phyloP scores from a whole-genome alignment of 768 basidiomycete genomes.

The Termitomyces sp. region DNA sequence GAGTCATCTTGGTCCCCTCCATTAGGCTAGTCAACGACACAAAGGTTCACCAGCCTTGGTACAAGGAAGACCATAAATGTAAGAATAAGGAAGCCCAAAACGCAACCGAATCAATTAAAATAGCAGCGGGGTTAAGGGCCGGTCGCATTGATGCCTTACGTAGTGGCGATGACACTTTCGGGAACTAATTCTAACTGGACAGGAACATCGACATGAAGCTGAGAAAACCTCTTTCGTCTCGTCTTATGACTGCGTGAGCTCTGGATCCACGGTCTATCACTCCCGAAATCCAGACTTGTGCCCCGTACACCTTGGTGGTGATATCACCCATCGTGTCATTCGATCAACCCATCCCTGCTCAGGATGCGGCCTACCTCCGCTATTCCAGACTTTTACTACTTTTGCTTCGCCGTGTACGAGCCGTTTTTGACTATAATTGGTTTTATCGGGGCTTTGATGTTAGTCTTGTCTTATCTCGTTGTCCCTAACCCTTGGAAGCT shows the following conservation, averaged over 20 bases:
- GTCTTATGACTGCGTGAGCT: conserved; percentile 10
- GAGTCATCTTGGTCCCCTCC: conserved; percentile 68
- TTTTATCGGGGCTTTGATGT: conserved; percentile 57
- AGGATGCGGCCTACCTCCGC: conserved; percentile 49
- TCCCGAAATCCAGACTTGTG: neutral
- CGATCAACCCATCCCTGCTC: neutral
- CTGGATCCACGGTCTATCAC: conserved; percentile 2
- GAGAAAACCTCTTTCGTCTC: conserved; percentile 14
- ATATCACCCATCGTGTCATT: conserved; percentile 4
- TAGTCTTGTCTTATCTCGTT: conserved; percentile 14
- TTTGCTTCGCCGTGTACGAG: conserved; percentile 70
- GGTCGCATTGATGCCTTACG: conserved; percentile 17
- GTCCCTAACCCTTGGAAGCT: neutral
- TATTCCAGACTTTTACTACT: conserved; percentile 68
- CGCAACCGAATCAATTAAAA: neutral
- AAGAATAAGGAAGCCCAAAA: conserved; percentile 11
- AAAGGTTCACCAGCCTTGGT: conserved; percentile 60
- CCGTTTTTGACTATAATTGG: conserved; percentile 61
- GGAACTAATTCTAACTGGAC: conserved; percentile 6
- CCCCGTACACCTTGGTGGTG: conserved; percentile 4
- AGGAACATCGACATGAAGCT: conserved; percentile 13
- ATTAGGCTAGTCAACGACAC: conserved; percentile 59
- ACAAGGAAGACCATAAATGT: conserved; percentile 42
- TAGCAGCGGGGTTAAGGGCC: conserved; percentile 35
- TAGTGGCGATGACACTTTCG: conserved; percentile 9